Evolutionary conservation across 2,329 filamentous ascomycete species (phyloP), one percentile per base, ranked within the genome.

Genomic region (Aspergillus thermomutatus): DNA sequence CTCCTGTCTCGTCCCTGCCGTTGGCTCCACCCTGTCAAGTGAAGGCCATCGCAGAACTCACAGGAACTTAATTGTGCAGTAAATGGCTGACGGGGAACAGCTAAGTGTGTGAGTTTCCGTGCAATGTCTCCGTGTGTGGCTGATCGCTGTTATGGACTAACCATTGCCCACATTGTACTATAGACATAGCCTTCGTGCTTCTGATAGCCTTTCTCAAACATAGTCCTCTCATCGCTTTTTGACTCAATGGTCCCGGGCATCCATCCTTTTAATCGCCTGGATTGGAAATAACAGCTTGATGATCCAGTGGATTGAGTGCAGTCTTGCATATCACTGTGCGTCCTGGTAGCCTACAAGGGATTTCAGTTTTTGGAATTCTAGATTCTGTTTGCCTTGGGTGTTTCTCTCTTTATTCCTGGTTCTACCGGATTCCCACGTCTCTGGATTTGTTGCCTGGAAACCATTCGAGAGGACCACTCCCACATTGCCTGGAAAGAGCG

Each of bases 91-190:
- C 55, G 59, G 61, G 63, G 63, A 60, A 40, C 57, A 55, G 53
- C 58, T 56, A 59, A 56, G 54, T 66, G 69, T 71, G 69, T 72
- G 54, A 66, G 69, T 69, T 53, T 37, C 43, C 21, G 19, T 46
- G 40, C 54, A 48, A 47, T 53, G 49, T 47, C 27, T 55, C 45
- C 47, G 47, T 49, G 25, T 46, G 19, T 37, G 49, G 26, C 53
- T 54, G 25, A 56, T 59, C 17, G 41, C 48, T 50, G n/a, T 8
- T 21, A 9, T 57, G 50, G 49, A 55, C 61, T 60, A 28, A 63
- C 50, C 34, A n/a, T 28, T 40, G 25, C 21, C 21, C 6, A 48
- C 26, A 23, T 23, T 45, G 26, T 45, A 43, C 40, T 50, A 19
- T 51, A 64, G 62, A 63, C 52, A 64, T 61, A 63, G 23, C 17